Conservation (phyloP, 2,329 filamentous ascomycete species). For the Sphaerulina populicola region DNA sequence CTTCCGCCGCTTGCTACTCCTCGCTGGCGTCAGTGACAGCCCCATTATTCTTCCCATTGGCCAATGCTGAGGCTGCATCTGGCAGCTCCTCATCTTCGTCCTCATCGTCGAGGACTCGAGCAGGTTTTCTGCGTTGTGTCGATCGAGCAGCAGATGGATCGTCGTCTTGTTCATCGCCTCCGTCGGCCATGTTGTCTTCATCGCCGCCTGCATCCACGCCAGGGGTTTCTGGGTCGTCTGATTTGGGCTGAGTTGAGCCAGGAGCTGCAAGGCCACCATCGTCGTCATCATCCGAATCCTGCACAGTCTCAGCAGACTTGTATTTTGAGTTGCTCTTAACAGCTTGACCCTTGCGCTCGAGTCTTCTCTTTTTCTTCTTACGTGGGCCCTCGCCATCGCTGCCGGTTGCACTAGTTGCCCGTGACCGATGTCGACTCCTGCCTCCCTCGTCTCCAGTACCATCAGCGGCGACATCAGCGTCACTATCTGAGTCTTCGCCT, state of each 20-base stretch:
- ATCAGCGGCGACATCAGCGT: slow-evolving; percentile 36
- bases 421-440: slow-evolving; percentile 28
- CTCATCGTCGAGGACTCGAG: slow-evolving; percentile 30
- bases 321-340: slow-evolving; percentile 51
- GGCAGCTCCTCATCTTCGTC: slow-evolving; percentile 30
- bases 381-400: slow-evolving; percentile 51
- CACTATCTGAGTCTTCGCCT: slow-evolving; percentile 39
- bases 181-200: slow-evolving; percentile 22
- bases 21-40: background rate
- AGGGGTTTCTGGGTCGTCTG: slow-evolving; percentile 24
- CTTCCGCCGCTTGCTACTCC: background rate
- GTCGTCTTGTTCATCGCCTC: slow-evolving; percentile 26
- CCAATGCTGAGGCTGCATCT: background rate
- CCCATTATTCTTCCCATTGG: background rate
- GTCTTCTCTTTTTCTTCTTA: slow-evolving; percentile 51
- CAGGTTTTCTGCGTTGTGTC: slow-evolving; percentile 26
- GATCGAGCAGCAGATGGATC: slow-evolving; percentile 15
- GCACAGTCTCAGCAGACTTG: slow-evolving; percentile 78
- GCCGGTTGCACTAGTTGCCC: slow-evolving; percentile 30
- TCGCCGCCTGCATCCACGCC: slow-evolving; percentile 13
- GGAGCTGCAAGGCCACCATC: slow-evolving; percentile 19
- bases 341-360: slow-evolving; percentile 46
- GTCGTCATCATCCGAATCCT: slow-evolving; percentile 61
- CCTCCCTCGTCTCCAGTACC: slow-evolving; percentile 43
- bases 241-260: slow-evolving; percentile 19